These are phyloP conservation scores for Chaetomiaceae sp. DNA, from an alignment of 2,329 filamentous ascomycete species.

Conservation along the genomic window DNA sequence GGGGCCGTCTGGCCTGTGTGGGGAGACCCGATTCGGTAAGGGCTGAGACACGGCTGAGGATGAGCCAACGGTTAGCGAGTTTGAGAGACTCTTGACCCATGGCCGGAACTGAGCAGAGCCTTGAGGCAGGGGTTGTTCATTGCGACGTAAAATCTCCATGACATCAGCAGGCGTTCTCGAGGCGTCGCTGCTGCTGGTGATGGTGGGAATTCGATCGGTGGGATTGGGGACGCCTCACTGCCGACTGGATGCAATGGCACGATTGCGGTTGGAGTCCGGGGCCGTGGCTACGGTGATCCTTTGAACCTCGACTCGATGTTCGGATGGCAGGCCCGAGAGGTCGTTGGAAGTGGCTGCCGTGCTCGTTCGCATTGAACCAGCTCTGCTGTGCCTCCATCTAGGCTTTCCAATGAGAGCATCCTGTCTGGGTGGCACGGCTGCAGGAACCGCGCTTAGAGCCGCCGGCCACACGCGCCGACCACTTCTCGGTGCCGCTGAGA, in stretches of 20 bases:
- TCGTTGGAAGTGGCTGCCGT: not conserved
- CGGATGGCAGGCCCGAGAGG: not conserved
- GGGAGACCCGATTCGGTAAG: conserved; percentile 29
- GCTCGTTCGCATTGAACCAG: not conserved
- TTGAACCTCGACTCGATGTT: not conserved
- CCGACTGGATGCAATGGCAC: no score
- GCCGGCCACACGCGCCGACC: conserved; percentile 17
- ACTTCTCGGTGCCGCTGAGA: not conserved
- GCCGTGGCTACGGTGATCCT: not conserved
- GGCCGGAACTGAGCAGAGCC: conserved; percentile 31
- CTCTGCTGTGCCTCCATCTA: conserved; percentile 1
- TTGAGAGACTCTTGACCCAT: conserved; percentile 42
- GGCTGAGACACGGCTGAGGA: conserved; percentile 47
- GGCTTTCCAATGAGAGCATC: not conserved
- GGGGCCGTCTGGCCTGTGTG: conserved; percentile 18
- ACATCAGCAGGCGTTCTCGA: no score
- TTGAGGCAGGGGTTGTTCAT: conserved; percentile 23
- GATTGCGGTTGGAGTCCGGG: no score
- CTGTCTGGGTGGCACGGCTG: not conserved
- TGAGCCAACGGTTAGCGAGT: conserved; percentile 48
- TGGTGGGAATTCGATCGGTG: not conserved
- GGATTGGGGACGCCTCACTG: no score
- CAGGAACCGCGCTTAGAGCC: conserved; percentile 10
- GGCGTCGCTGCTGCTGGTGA: no score
- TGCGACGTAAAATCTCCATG: no score